Evolutionary conservation across 495 filamentous ascomycete species (phyloP).

Genomic region (Melanomma pulvis-pyrius): DNA sequence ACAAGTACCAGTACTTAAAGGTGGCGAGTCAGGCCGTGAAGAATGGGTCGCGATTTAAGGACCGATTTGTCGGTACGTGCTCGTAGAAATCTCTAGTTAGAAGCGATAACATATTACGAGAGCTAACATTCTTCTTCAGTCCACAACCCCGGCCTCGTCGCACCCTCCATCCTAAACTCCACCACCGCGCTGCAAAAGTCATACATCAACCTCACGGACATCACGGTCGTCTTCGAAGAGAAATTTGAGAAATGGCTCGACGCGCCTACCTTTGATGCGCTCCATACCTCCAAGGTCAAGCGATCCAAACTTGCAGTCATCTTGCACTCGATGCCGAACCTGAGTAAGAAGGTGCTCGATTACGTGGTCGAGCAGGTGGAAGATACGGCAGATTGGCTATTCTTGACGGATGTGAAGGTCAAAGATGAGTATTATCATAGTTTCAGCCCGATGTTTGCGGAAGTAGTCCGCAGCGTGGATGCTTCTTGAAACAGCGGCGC

Average conservation of each 20-base stretch:
- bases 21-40: slow-evolving; percentile 38
- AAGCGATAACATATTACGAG: neutral
- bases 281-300: neutral
- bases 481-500: neutral
- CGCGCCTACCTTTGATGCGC: slow-evolving; percentile 8
- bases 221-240: slow-evolving; percentile 34
- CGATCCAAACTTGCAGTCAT: slow-evolving; percentile 24
- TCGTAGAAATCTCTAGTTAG: neutral
- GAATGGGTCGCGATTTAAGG: slow-evolving; percentile 29
- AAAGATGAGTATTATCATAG: slow-evolving; percentile 33
- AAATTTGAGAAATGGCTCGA: slow-evolving; percentile 25
- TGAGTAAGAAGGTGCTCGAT: slow-evolving; percentile 21
- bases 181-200: slow-evolving; percentile 3
- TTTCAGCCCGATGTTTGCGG: slow-evolving; percentile 16
- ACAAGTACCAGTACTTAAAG: slow-evolving; percentile 43
- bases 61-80: slow-evolving; percentile 24
- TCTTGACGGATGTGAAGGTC: slow-evolving; percentile 25
- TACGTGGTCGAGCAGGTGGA: slow-evolving; percentile 26
- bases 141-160: slow-evolving; percentile 29
- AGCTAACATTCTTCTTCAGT: slow-evolving; percentile 10
- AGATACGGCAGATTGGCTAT: slow-evolving; percentile 24
- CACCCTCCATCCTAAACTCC: neutral
- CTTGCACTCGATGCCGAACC: slow-evolving; percentile 19
- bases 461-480: slow-evolving; percentile 15
- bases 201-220: slow-evolving; percentile 33